Conservation (phyloP, 208 protist species). For the Spongospora subterranea region DNA sequence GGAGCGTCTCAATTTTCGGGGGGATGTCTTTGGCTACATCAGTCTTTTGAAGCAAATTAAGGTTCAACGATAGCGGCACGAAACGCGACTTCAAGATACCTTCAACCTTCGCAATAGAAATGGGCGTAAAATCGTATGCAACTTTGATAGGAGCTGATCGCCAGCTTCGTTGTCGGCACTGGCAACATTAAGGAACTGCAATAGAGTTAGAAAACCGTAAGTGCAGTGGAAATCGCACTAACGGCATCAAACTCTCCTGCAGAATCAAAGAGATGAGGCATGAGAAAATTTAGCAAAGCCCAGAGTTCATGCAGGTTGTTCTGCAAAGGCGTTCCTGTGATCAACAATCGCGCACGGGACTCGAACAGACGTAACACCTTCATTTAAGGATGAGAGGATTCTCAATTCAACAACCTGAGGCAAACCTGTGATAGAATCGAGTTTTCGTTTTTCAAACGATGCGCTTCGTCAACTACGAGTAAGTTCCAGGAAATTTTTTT, state of each 20-base stretch:
- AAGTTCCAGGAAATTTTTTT: slow-evolving; percentile 85
- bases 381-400: not conserved
- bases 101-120: slow-evolving; percentile 70
- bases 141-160: slow-evolving; percentile 58
- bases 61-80: not conserved
- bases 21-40: slow-evolving; percentile 65
- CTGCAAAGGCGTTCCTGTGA: slow-evolving; percentile 95
- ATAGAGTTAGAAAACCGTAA: not conserved
- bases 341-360: slow-evolving; percentile 84
- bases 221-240: not conserved
- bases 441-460: slow-evolving; percentile 89
- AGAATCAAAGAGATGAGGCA: slow-evolving; percentile 88
- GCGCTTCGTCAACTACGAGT: slow-evolving; percentile 99
- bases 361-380: slow-evolving; percentile 63
- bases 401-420: not conserved
- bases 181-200: slow-evolving; percentile 65
- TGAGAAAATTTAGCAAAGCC: slow-evolving; percentile 95
- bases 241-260: slow-evolving; percentile 88
- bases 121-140: slow-evolving; percentile 62
- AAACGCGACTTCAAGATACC: slow-evolving; percentile 25
- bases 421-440: slow-evolving; percentile 73
- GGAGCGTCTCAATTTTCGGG: slow-evolving; percentile 68
- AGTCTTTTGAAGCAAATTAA: not conserved
- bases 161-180: slow-evolving; percentile 34
- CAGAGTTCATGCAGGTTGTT: slow-evolving; percentile 98